phyloP scores from a whole-genome alignment of 768 basidiomycete genomes.

The Pleurotus giganteus region DNA sequence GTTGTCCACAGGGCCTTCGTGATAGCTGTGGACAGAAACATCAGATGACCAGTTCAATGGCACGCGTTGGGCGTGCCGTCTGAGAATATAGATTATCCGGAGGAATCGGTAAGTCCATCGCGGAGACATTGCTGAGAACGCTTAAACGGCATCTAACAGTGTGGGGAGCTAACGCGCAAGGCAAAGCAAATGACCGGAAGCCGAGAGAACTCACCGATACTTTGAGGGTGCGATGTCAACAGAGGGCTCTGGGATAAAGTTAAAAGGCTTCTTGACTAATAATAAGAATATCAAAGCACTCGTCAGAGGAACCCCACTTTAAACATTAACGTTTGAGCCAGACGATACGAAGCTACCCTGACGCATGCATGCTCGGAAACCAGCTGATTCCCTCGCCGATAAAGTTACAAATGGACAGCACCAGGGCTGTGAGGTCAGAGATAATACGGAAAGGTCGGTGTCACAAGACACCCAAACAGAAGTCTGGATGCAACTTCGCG shows the following conservation, averaged over 20 bases:
- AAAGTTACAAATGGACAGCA: neutral
- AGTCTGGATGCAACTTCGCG: neutral
- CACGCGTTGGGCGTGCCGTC: conserved; percentile 4
- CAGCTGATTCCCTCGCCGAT: neutral
- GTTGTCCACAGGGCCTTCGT: neutral
- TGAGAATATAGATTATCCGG: conserved; percentile 1
- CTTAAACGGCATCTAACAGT: conserved; percentile 8
- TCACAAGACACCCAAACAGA: conserved; percentile 1
- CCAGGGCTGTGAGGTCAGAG: neutral
- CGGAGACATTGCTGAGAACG: conserved; percentile 8
- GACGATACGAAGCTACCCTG: neutral
- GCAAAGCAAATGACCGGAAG: conserved; percentile 8
- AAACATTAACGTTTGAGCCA: neutral
- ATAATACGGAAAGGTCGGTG: neutral
- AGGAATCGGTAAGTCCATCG: neutral
- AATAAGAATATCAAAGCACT: neutral
- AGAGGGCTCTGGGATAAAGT: neutral
- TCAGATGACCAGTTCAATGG: conserved; percentile 6
- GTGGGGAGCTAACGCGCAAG: neutral
- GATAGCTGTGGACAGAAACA: neutral
- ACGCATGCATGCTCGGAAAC: neutral
- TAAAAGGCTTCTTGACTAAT: neutral
- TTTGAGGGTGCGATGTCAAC: neutral
- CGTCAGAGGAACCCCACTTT: neutral
- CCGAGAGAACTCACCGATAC: conserved; percentile 10